phyloP scores from a whole-genome alignment of 176 grass and related monocot genomes.

The Elymus sibiricus region DNA sequence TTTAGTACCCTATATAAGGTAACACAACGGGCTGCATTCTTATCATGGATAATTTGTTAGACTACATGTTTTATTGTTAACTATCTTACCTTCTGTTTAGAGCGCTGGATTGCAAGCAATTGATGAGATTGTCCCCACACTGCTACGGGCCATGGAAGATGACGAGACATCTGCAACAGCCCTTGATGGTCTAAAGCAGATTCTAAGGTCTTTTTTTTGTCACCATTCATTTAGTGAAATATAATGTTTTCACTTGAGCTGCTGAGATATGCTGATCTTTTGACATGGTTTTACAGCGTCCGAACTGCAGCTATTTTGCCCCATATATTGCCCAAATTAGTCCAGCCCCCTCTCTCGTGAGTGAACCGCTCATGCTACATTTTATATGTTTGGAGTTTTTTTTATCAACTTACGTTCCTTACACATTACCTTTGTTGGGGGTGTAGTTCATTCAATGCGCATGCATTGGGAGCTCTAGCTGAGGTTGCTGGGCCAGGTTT shows the following conservation, averaged over 20 bases:
- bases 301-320: slow-evolving; percentile 89
- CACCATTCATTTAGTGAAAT: slow-evolving; percentile 26
- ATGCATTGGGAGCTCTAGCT: slow-evolving; percentile 94
- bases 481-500: slow-evolving; percentile 94
- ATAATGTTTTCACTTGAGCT: slow-evolving; percentile 13
- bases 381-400: slow-evolving; percentile 11
- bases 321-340: slow-evolving; percentile 98
- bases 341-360: slow-evolving; percentile 89
- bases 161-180: slow-evolving; percentile 88
- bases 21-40: slow-evolving; percentile 10
- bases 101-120: slow-evolving; percentile 98
- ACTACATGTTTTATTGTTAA: slow-evolving; percentile 7
- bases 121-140: slow-evolving; percentile 95
- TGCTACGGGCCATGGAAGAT: slow-evolving; percentile 87
- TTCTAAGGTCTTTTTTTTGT: slow-evolving; percentile 69
- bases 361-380: slow-evolving; percentile 24
- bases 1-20: slow-evolving; percentile 99
- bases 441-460: slow-evolving; percentile 90
- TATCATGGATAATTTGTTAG: slow-evolving; percentile 17
- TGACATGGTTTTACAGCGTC: slow-evolving; percentile 60
- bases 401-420: slow-evolving; percentile 12
- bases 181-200: slow-evolving; percentile 98
- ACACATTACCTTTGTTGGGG: slow-evolving; percentile 34
- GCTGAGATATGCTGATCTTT: slow-evolving; percentile 20
- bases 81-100: slow-evolving; percentile 38